Base-by-base conservation (phyloP, 345 rosid genomes). In the Boechera stricta region DNA sequence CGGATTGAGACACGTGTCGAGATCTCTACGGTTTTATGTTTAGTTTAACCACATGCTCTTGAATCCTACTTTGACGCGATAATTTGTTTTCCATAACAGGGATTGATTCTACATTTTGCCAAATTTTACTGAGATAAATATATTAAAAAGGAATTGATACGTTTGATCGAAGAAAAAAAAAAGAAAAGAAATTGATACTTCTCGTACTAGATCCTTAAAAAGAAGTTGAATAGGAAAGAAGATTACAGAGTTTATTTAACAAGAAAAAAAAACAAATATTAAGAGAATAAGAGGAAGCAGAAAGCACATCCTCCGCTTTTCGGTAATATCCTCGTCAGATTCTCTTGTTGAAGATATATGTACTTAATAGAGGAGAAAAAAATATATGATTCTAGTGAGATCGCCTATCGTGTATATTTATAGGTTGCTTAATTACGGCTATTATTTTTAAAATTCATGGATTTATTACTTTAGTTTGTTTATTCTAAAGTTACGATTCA, bases 301-400 rank as follows among this genome's bases (percentile, higher is more conserved):
- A 61, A 32, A 44, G 57, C 56, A 61, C 36, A 70, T 75, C 74
- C 62, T 55, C 70, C 10, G 9, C 16, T 54, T 52, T 16, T 69
- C 29, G 69, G 39, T 62, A 26, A 33, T 21, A 42, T 32, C 63
- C 64, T 76, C 80, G 68, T 76, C 63, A 45, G 79, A 31, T 38
- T 68, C 35, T 42, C 54, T 33, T 75, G 3, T 33, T 33, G 55
- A 73, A 33, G 54, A 45, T n/a, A 26, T 38, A 2, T 67, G 35
- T 58, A 26, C 47, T 28, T 75, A 2, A 8, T 47, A 6, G 61
- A 67, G 18, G 62, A 59, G 79, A 36, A 16, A 48, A 49, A 48
- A 57, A 32, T 18, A 67, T 67, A 59, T 75, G 79, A 39, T 31
- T 67, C 68, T 38, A 41, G 18, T 39, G 16, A 38, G 36, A 49